phyloP scores from a whole-genome alignment of 495 filamentous ascomycete species.

The Neurospora pannonica region DNA sequence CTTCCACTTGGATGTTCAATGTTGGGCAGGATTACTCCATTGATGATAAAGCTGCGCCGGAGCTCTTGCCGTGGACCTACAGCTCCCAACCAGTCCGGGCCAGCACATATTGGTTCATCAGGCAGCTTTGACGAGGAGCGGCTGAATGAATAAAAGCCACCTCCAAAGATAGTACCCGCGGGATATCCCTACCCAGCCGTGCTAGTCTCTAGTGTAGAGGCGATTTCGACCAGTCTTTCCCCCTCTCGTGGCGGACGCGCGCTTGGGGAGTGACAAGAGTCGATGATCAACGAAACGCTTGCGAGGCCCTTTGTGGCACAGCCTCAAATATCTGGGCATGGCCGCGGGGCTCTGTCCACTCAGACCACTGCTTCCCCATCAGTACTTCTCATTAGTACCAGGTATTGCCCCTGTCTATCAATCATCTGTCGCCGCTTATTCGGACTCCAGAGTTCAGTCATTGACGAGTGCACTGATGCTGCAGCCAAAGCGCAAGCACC shows the following conservation, averaged over 20 bases:
- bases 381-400: background rate
- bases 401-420: background rate
- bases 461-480: background rate
- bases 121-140: background rate
- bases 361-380: background rate
- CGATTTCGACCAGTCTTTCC: background rate
- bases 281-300: background rate
- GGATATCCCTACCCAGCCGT: background rate
- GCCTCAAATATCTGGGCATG: background rate
- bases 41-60: background rate
- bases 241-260: background rate
- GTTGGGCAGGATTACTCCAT: background rate
- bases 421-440: background rate
- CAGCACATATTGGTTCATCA: background rate
- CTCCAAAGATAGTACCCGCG: background rate
- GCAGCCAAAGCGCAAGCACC: background rate
- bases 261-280: background rate
- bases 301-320: background rate
- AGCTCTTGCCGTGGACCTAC: background rate
- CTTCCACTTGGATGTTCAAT: background rate
- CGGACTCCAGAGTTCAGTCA: background rate
- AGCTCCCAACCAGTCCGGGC: background rate
- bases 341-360: background rate
- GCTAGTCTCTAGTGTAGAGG: background rate
- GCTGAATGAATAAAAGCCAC: background rate